phyloP scores from a whole-genome alignment of 2,329 filamentous ascomycete genomes.

The Tolypocladium amazonense region DNA sequence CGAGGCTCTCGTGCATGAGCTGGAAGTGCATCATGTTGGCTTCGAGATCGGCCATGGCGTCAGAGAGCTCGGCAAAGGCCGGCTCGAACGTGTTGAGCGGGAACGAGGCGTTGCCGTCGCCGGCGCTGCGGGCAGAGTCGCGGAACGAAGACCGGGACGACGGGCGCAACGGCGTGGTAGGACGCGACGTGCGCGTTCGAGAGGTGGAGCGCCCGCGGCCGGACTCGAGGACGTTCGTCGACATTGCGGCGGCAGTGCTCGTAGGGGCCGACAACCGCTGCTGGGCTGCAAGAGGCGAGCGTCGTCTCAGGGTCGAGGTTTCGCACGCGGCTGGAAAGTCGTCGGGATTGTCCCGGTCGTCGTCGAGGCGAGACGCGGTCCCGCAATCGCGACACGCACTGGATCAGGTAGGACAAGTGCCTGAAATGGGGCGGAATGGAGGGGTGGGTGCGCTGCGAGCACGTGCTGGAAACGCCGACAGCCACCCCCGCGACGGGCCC shows the following conservation, averaged over 20 bases:
- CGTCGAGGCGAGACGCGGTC: neutral
- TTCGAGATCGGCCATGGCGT: conserved; percentile 91
- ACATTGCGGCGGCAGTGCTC: conserved; percentile 4
- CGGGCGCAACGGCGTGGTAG: conserved; percentile 84
- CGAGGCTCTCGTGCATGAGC: conserved; percentile 88
- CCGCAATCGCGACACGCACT: neutral
- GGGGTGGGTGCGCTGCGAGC: neutral
- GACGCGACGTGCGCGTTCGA: conserved; percentile 58
- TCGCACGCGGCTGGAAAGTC: neutral
- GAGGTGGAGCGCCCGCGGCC: conserved; percentile 41
- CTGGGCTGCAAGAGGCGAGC: neutral
- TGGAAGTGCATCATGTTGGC: conserved; percentile 97
- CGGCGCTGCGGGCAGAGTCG: conserved; percentile 53
- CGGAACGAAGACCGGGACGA: conserved; percentile 84
- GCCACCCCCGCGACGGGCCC: neutral
- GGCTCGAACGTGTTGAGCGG: conserved; percentile 80
- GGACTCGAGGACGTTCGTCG: conserved; percentile 14
- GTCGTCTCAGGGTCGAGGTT: neutral
- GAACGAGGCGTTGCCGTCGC: conserved; percentile 41
- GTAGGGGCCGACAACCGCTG: too few relatives aligned
- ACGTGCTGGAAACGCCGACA: neutral
- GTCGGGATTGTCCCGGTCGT: neutral
- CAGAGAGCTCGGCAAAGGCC: conserved; percentile 84
- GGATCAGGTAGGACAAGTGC: neutral
- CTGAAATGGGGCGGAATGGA: neutral